phyloP scores from a whole-genome alignment of 768 basidiomycete species.

The Mrakia blollopis region DNA sequence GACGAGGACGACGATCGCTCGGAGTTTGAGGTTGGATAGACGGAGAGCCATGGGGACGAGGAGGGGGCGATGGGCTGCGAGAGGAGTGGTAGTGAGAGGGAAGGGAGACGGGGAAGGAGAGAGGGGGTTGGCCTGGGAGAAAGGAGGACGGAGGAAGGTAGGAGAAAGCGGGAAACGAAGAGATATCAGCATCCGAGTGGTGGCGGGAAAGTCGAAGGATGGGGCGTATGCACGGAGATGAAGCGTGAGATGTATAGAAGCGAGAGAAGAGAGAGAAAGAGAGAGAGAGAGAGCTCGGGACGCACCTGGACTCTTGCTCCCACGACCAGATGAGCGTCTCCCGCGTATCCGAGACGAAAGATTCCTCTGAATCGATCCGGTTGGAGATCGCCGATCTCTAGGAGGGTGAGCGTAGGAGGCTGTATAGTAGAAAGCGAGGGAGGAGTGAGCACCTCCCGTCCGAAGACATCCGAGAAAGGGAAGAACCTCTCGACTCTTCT shows the following conservation, averaged over 20 bases:
- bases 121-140: conserved; percentile 77
- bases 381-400: conserved; percentile 95
- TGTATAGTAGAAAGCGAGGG: conserved; percentile 40
- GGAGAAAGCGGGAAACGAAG: background rate
- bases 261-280: background rate
- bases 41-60: conserved; percentile 97
- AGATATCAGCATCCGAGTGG: background rate
- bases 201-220: no score
- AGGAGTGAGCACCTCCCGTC: background rate
- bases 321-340: conserved; percentile 81
- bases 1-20: conserved; percentile 93
- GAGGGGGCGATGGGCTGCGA: conserved; percentile 89
- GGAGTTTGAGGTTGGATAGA: conserved; percentile 87
- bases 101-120: conserved; percentile 52
- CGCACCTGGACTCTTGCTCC: conserved; percentile 88
- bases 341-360: conserved; percentile 87
- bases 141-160: background rate
- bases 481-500: conserved; percentile 14
- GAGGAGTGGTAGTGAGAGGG: conserved; percentile 44
- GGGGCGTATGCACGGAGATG: background rate
- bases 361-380: conserved; percentile 94
- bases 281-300: conserved; percentile 8
- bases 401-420: conserved; percentile 95
- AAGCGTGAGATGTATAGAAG: background rate
- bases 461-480: background rate